These are phyloP conservation scores for Blastomyces emzantsi DNA, from an alignment of 2,329 filamentous ascomycete genomes.

Conservation along the genomic window DNA sequence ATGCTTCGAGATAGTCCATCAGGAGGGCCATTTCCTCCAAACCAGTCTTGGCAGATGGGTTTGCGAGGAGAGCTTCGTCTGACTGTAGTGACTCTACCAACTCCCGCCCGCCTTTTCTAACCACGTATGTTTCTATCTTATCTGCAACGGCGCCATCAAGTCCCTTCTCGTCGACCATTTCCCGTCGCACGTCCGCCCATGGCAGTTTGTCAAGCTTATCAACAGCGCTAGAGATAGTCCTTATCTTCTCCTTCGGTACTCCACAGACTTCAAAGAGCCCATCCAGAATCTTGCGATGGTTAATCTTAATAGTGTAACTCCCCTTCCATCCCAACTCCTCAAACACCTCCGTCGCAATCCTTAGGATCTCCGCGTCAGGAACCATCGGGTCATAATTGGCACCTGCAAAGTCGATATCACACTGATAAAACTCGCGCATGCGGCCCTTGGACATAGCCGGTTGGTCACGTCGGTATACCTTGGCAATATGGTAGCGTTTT, in stretches of 20 bases:
- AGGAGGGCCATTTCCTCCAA: conserved; percentile 72
- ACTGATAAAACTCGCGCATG: conserved; percentile 96
- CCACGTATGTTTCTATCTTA: conserved; percentile 77
- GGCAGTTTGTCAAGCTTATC: conserved; percentile 93
- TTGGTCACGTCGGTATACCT: conserved; percentile 76
- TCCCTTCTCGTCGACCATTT: conserved; percentile 91
- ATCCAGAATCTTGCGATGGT: conserved; percentile 89
- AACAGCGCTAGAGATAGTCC: conserved; percentile 82
- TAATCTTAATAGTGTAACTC: conserved; percentile 80
- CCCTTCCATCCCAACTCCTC: conserved; percentile 65
- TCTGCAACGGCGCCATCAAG: conserved; percentile 68
- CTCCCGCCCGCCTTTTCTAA: conserved; percentile 64
- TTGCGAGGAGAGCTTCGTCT: conserved; percentile 59
- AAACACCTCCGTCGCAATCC: conserved; percentile 79
- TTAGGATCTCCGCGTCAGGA: conserved; percentile 80
- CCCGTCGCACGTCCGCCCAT: conserved; percentile 80
- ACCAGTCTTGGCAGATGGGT: conserved; percentile 67
- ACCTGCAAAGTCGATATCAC: conserved; percentile 92
- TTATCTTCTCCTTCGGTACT: conserved; percentile 76
- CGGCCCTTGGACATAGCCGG: conserved; percentile 78
- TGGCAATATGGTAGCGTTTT: conserved; percentile 92
- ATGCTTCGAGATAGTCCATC: conserved; percentile 72
- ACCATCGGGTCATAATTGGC: conserved; percentile 75
- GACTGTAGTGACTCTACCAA: conserved; percentile 60
- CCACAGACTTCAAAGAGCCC: conserved; percentile 87